Conservation (phyloP, 176 grass and related monocot genomes). For the Phyllostachys edulis region DNA sequence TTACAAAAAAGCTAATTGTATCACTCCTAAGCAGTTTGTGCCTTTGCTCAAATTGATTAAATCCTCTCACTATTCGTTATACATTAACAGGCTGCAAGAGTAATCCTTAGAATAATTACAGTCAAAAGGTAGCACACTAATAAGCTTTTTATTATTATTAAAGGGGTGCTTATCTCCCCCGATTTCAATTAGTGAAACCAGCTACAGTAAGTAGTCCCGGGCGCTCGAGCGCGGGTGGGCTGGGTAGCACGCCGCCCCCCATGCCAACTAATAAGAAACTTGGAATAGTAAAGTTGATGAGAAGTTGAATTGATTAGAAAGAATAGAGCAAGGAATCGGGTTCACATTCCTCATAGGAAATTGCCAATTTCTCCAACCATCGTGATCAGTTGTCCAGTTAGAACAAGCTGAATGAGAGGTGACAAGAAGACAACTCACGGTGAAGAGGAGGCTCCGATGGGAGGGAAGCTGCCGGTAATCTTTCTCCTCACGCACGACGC, state of each 20-base stretch:
- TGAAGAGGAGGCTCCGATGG: constrained; percentile 22
- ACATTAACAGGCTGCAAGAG: neutral
- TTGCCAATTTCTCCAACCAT: neutral
- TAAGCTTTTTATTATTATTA: too few species aligned
- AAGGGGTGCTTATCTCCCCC: too few species aligned
- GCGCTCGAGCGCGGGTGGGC: too few species aligned
- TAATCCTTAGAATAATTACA: neutral
- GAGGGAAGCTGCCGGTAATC: constrained; percentile 13
- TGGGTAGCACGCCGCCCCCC: too few species aligned
- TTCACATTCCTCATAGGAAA: neutral
- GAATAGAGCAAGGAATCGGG: neutral
- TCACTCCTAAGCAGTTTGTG: neutral
- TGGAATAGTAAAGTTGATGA: neutral
- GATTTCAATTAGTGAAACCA: too few species aligned
- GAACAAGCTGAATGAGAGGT: neutral
- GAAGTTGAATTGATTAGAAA: neutral
- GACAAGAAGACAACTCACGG: neutral
- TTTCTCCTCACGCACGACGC: constrained; percentile 28
- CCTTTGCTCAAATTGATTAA: neutral
- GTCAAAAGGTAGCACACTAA: neutral
- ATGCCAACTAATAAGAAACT: neutral
- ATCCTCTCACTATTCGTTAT: neutral
- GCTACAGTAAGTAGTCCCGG: too few species aligned
- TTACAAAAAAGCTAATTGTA: too few species aligned
- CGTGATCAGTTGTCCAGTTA: neutral